These are phyloP conservation scores for Ogataea ganodermae DNA, from an alignment of 805 yeast genomes.

Conservation along the genomic window DNA sequence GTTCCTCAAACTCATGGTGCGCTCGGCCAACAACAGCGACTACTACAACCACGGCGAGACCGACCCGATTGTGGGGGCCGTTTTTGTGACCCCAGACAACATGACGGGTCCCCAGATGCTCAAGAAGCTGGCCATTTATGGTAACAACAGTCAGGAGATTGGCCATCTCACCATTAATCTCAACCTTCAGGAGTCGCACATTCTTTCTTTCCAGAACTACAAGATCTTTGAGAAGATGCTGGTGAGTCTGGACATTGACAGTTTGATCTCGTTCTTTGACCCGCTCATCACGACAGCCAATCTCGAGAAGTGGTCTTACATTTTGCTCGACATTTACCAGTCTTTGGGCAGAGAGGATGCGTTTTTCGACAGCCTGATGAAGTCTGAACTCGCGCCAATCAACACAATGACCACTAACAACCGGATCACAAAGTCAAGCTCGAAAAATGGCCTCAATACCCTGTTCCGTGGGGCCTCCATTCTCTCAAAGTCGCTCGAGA, in stretches of 20 bases:
- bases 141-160: conserved; percentile 40
- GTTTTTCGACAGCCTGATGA: conserved; percentile 73
- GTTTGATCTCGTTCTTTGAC: conserved; percentile 51
- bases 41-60: conserved; percentile 20
- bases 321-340: conserved; percentile 75
- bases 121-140: conserved; percentile 24
- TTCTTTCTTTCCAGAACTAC: conserved; percentile 62
- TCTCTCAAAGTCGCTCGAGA: conserved; percentile 78
- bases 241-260: conserved; percentile 50
- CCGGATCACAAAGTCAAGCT: conserved; percentile 36
- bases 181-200: conserved; percentile 51
- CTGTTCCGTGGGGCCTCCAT: conserved; percentile 85
- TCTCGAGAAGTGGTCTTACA: conserved; percentile 56
- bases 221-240: conserved; percentile 64
- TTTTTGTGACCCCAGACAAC: conserved; percentile 55
- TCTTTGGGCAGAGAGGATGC: conserved; percentile 64
- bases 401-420: conserved; percentile 47
- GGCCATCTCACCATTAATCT: conserved; percentile 61
- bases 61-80: conserved; percentile 54
- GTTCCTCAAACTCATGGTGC: conserved; percentile 51
- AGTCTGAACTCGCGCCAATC: conserved; percentile 58
- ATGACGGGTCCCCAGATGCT: conserved; percentile 34
- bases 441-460: conserved; percentile 54
- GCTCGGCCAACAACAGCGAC: conserved; percentile 17
- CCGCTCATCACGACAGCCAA: conserved; percentile 33